A percentile compares a stretch with the other conserved stretches of the same genome.
Evolutionary conservation across 106 monocot genomes (phyloP).

Genomic region (Allium cepa): DNA sequence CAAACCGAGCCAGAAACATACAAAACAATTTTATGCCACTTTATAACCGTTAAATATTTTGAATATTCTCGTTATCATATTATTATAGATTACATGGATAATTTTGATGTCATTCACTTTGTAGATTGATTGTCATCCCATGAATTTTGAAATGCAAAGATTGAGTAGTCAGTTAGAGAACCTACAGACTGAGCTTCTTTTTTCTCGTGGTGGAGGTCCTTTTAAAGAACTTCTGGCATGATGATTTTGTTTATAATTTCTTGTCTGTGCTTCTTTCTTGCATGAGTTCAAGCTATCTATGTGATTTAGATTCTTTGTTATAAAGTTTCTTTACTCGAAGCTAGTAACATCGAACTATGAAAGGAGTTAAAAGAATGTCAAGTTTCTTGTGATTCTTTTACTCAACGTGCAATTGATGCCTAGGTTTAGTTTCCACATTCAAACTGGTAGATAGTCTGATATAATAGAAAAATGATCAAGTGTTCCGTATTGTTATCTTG

Average conservation of each 20-base stretch:
- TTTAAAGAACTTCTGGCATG: slow-evolving; percentile 61
- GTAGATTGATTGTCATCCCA: slow-evolving; percentile 89
- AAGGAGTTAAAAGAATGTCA: too few relatives aligned
- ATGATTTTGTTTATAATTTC: neutral
- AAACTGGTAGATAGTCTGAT: too few relatives aligned
- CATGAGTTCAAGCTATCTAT: slow-evolving; percentile 44
- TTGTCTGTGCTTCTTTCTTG: neutral
- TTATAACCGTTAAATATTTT: neutral
- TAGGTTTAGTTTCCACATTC: too few relatives aligned
- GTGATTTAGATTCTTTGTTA: slow-evolving; percentile 57
- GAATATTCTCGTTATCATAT: neutral
- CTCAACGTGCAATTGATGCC: too few relatives aligned
- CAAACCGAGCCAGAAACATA: slow-evolving; percentile 98
- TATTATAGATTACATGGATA: neutral
- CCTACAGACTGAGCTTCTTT: slow-evolving; percentile 74
- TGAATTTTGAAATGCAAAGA: slow-evolving; percentile 79
- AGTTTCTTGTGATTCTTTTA: too few relatives aligned
- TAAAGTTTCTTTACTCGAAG: too few relatives aligned
- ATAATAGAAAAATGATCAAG: too few relatives aligned
- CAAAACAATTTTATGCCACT: slow-evolving; percentile 78
- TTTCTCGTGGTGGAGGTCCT: slow-evolving; percentile 51
- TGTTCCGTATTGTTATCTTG: too few relatives aligned
- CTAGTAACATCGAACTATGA: too few relatives aligned
- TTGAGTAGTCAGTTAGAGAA: slow-evolving; percentile 78
- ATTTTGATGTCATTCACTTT: slow-evolving; percentile 3